Percentiles rank a stretch among this genome's conserved stretches.
Evolutionary conservation across 2,329 filamentous ascomycete species (phyloP).

Genomic region (Colletotrichum agaves): DNA sequence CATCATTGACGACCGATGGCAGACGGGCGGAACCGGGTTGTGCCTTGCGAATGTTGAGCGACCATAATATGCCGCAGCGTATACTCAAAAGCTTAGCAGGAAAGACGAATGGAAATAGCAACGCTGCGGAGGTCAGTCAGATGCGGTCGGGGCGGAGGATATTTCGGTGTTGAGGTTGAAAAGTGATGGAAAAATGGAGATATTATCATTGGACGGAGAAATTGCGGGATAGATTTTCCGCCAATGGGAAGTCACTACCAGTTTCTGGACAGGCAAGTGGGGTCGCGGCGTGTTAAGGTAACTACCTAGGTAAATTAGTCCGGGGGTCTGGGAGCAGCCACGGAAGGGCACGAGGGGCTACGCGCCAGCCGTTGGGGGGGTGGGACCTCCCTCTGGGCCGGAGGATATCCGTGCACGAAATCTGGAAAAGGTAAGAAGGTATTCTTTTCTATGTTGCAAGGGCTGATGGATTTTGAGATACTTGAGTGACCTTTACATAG

Average conservation of each 20-base stretch:
- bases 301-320: no score
- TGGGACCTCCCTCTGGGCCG: not conserved
- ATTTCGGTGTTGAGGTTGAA: not conserved
- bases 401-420: slow-evolving; percentile 10
- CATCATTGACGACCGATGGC: not conserved
- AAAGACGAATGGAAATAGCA: not conserved
- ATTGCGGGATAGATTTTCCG: slow-evolving; percentile 18
- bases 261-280: slow-evolving; percentile 19
- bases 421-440: not conserved
- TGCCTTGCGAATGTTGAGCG: not conserved
- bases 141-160: not conserved
- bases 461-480: not conserved
- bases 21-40: not conserved
- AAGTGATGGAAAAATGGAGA: slow-evolving; percentile 16
- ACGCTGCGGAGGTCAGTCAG: not conserved
- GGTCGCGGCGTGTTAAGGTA: not conserved
- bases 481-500: not conserved
- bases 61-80: not conserved
- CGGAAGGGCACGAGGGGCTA: slow-evolving; percentile 27
- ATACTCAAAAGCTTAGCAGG: not conserved
- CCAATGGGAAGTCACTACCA: not conserved
- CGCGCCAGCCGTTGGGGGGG: no score
- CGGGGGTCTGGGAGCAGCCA: slow-evolving; percentile 16
- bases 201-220: slow-evolving; percentile 30
- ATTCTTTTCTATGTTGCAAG: not conserved